Conservation (phyloP, 352 stramenopile genomes). For the Phytopythium boreale region DNA sequence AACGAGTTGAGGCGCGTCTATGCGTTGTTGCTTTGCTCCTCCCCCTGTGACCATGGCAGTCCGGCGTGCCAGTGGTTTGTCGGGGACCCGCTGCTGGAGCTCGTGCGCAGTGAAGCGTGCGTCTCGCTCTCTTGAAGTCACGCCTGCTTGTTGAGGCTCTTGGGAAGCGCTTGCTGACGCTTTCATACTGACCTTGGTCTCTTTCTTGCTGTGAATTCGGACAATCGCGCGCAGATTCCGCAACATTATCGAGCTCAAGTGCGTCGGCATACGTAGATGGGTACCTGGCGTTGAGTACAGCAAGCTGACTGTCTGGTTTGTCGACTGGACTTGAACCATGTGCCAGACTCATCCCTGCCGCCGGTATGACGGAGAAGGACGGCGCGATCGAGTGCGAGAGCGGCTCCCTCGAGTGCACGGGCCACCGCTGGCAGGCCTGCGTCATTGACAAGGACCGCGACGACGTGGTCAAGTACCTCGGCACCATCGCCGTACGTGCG, state of each 20-base stretch:
- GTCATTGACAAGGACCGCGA: slow-evolving; percentile 70
- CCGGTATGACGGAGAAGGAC: slow-evolving; percentile 65
- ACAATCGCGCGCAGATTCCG: slow-evolving; percentile 40
- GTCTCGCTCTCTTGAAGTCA: not conserved
- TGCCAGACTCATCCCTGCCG: slow-evolving; percentile 60
- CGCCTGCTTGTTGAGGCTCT: not conserved
- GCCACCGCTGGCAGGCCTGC: slow-evolving; percentile 68
- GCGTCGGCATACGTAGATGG: not conserved
- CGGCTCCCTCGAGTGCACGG: slow-evolving; percentile 65
- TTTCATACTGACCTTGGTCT: no score
- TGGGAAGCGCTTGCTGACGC: not conserved
- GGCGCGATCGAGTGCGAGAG: slow-evolving; percentile 59
- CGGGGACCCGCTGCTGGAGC: slow-evolving; percentile 60
- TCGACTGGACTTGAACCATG: not conserved
- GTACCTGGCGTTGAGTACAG: not conserved
- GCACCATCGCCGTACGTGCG: slow-evolving; percentile 55
- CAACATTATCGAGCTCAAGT: slow-evolving; percentile 71
- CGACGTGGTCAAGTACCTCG: slow-evolving; percentile 75
- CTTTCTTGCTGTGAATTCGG: not conserved
- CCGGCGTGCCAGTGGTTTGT: slow-evolving; percentile 84
- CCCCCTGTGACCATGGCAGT: slow-evolving; percentile 16
- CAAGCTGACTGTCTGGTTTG: not conserved
- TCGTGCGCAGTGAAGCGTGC: slow-evolving; percentile 63
- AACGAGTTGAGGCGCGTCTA: not conserved
- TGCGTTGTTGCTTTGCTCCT: not conserved